These are phyloP conservation scores for Albugo laibachii DNA, from an alignment of 352 stramenopile species.

Conservation along the genomic window DNA sequence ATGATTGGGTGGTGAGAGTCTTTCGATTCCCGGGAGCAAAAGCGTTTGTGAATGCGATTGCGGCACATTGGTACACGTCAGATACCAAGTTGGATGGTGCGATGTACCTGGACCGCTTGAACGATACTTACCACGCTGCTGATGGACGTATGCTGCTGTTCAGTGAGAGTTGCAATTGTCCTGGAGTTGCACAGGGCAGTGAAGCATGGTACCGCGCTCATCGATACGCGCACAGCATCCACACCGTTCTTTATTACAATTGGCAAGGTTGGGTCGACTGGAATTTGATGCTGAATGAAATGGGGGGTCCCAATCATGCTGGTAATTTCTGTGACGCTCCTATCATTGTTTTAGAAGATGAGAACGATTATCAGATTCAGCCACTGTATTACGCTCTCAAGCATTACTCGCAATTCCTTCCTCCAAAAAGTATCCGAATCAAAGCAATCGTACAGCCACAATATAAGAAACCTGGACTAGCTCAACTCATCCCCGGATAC, in stretches of 20 bases:
- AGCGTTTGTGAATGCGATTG: slow-evolving; percentile 78
- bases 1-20: slow-evolving; percentile 49
- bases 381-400: slow-evolving; percentile 85
- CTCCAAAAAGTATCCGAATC: slow-evolving; percentile 46
- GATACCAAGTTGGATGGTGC: slow-evolving; percentile 51
- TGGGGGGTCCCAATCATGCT: slow-evolving; percentile 77
- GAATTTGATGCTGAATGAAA: slow-evolving; percentile 81
- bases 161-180: slow-evolving; percentile 61
- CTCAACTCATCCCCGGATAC: slow-evolving; percentile 40
- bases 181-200: slow-evolving; percentile 25
- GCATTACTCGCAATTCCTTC: slow-evolving; percentile 79
- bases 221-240: slow-evolving; percentile 79
- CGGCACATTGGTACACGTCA: slow-evolving; percentile 78
- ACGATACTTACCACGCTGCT: slow-evolving; percentile 51
- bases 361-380: slow-evolving; percentile 48
- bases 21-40: slow-evolving; percentile 32
- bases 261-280: slow-evolving; percentile 82
- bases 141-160: slow-evolving; percentile 38
- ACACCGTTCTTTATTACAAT: slow-evolving; percentile 78
- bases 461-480: slow-evolving; percentile 24
- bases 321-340: slow-evolving; percentile 58
- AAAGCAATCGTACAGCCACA: slow-evolving; percentile 22
- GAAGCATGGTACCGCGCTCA: slow-evolving; percentile 71
- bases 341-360: slow-evolving; percentile 56
- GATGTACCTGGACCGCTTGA: slow-evolving; percentile 44